A percentile compares a stretch with the other conserved stretches of the same genome.
These are phyloP conservation scores for Phytophthora kernoviae DNA, from an alignment of 352 stramenopile species.

Conservation along the genomic window DNA sequence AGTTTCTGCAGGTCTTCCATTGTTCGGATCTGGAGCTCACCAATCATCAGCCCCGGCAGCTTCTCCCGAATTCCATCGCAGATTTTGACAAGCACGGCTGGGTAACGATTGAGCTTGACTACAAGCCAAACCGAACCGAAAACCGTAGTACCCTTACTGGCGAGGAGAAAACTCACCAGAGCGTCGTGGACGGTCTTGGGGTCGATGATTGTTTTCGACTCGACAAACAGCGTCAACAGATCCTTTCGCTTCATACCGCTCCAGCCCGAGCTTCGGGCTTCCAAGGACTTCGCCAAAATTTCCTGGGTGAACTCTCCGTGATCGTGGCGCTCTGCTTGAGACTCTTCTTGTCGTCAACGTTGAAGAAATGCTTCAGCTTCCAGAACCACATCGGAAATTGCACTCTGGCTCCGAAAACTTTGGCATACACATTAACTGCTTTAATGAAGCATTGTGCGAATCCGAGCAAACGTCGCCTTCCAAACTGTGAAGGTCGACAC, in stretches of 20 bases:
- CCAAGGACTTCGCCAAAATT: constrained; percentile 41
- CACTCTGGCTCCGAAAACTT: constrained; percentile 33
- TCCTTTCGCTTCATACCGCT: constrained; percentile 25
- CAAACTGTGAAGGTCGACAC: constrained; percentile 56
- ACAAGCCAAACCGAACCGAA: constrained; percentile 61
- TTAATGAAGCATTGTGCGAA: constrained; percentile 39
- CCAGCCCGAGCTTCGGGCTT: constrained; percentile 14
- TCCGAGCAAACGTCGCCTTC: constrained; percentile 12
- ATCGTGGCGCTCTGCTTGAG: constrained; percentile 33
- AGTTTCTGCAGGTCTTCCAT: constrained; percentile 56
- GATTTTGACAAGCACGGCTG: constrained; percentile 43
- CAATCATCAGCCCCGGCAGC: constrained; percentile 31
- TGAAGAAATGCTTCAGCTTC: constrained; percentile 43
- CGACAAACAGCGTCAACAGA: constrained; percentile 43
- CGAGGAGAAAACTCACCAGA: constrained; percentile 66
- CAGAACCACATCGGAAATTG: constrained; percentile 49
- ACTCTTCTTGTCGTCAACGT: constrained; percentile 34
- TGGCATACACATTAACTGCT: constrained; percentile 37
- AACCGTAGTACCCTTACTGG: constrained; percentile 60
- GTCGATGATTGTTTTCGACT: constrained; percentile 25
- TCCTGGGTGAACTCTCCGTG: constrained; percentile 36
- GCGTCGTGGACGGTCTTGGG: constrained; percentile 55
- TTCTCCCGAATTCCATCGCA: constrained; percentile 35
- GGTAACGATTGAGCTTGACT: constrained; percentile 61
- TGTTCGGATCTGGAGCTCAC: constrained; percentile 25